Percentiles rank a stretch among this genome's conserved stretches.
phyloP scores from a whole-genome alignment of 2,329 filamentous ascomycete species.

The Claviceps sp. region DNA sequence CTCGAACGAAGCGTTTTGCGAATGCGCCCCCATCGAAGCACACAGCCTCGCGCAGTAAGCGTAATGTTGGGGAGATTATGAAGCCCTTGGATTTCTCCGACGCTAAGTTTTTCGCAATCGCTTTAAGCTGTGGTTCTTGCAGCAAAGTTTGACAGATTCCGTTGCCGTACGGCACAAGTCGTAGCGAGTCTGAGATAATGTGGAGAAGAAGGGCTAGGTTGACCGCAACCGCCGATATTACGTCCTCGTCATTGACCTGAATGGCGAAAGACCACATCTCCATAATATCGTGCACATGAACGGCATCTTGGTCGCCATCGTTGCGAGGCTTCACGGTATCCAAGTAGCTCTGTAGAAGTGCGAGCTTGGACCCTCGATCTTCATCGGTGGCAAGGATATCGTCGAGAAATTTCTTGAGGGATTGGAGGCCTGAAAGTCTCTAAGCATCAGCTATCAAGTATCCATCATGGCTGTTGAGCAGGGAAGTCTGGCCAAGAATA shows the following conservation, averaged over 20 bases:
- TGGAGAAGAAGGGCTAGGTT: conserved; percentile 72
- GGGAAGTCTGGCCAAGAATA: background rate
- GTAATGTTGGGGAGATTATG: conserved; percentile 76
- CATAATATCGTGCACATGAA: conserved; percentile 66
- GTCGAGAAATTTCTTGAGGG: conserved; percentile 60
- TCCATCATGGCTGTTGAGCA: background rate
- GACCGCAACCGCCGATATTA: conserved; percentile 69
- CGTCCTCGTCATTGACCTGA: conserved; percentile 63
- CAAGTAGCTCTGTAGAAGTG: conserved; percentile 58
- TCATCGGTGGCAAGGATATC: conserved; percentile 39
- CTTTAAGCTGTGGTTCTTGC: conserved; percentile 65
- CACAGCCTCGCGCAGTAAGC: conserved; percentile 74
- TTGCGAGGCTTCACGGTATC: conserved; percentile 37
- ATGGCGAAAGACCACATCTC: conserved; percentile 79
- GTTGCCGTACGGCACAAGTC: conserved; percentile 62
- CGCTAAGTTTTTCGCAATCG: conserved; percentile 66
- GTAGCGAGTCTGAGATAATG: conserved; percentile 58
- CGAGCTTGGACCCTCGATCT: conserved; percentile 27
- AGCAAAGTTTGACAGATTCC: conserved; percentile 71
- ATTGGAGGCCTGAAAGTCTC: conserved; percentile 43
- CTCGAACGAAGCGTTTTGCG: conserved; percentile 64
- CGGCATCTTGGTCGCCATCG: conserved; percentile 29
- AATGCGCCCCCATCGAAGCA: conserved; percentile 74
- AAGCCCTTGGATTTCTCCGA: conserved; percentile 74
- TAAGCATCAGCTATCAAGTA: background rate